Percentiles rank a stretch among this genome's conserved stretches.
Conservation (phyloP, 495 filamentous ascomycete species). For the Pyrenula massariospora region DNA sequence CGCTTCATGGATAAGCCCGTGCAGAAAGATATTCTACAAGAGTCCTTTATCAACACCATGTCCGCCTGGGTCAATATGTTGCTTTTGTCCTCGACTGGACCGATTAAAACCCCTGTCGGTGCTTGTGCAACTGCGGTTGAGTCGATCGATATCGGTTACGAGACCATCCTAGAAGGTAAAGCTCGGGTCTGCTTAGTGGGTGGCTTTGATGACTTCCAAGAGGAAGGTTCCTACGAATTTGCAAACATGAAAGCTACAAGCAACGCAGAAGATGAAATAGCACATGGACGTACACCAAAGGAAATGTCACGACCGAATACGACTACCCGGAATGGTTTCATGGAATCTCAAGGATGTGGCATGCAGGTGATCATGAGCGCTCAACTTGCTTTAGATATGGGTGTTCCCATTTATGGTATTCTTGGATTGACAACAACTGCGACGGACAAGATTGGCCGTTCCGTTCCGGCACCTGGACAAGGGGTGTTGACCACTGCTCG, state of each 20-base stretch:
- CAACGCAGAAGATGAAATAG: constrained; percentile 92
- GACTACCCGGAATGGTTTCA: constrained; percentile 93
- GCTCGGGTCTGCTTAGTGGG: constrained; percentile 94
- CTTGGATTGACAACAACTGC: constrained; percentile 92
- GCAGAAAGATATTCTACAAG: constrained; percentile 97
- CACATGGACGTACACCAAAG: constrained; percentile 83
- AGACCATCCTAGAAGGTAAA: constrained; percentile 96
- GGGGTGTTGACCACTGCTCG: constrained; percentile 96
- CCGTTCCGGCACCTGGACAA: constrained; percentile 89
- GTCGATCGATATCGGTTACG: constrained; percentile 93
- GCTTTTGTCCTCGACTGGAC: constrained; percentile 88
- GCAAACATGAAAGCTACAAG: constrained; percentile 99
- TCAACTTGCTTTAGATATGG: constrained; percentile 93
- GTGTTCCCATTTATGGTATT: constrained; percentile 93
- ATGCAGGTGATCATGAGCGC: constrained; percentile 98
- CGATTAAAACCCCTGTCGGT: constrained; percentile 96
- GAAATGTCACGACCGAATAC: constrained; percentile 98
- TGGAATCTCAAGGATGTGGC: constrained; percentile 98
- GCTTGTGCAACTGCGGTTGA: constrained; percentile 96
- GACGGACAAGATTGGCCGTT: constrained; percentile 97
- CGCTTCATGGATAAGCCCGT: constrained; percentile 94
- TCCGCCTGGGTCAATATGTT: constrained; percentile 99
- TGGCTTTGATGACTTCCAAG: constrained; percentile 98
- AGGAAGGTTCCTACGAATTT: constrained; percentile 98
- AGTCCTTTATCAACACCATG: constrained; percentile 99